Percentiles rank a stretch among this genome's conserved stretches.
Evolutionary conservation across 2,329 filamentous ascomycete genomes (phyloP).

Genomic region (Cephalotrichum gorgonifer): DNA sequence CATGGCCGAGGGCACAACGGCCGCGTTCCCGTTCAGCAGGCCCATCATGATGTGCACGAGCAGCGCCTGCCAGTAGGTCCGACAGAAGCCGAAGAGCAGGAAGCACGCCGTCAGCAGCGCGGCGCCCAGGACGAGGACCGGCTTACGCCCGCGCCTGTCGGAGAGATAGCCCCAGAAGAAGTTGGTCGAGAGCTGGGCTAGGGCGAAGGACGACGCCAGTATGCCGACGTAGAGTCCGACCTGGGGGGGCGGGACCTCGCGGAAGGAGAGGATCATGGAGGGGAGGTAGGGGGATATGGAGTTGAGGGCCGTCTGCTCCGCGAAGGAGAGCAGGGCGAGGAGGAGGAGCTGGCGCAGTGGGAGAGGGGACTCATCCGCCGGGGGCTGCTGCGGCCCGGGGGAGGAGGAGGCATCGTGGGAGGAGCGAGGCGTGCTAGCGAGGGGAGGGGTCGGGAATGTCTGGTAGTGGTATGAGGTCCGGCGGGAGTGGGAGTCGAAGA

Average conservation of each 20-base stretch:
- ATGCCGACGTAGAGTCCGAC: constrained; percentile 83
- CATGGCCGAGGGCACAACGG: constrained; percentile 83
- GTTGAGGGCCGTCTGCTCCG: constrained; percentile 93
- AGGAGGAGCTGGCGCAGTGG: constrained; percentile 75
- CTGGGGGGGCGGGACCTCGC: constrained; percentile 59
- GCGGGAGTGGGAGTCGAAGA: constrained; percentile 6
- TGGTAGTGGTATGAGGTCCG: constrained; percentile 5
- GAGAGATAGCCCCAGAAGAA: constrained; percentile 48
- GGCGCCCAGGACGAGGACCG: constrained; percentile 67
- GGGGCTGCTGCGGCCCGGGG: not conserved
- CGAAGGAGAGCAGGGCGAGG: constrained; percentile 77
- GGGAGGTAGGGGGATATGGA: constrained; percentile 93
- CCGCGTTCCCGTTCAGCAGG: constrained; percentile 87
- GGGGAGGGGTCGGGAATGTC: constrained; percentile 6
- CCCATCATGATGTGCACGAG: constrained; percentile 86
- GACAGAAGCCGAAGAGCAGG: constrained; percentile 77
- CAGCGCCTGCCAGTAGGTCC: constrained; percentile 71
- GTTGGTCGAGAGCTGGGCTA: constrained; percentile 87
- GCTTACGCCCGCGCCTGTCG: constrained; percentile 62
- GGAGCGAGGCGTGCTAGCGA: constrained; percentile 3
- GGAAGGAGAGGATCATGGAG: constrained; percentile 80
- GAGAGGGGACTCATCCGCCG: constrained; percentile 43
- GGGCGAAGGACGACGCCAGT: constrained; percentile 81
- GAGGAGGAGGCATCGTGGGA: not conserved
- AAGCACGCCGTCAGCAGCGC: constrained; percentile 76